Conservation (phyloP, 148 eudicot genomes). For the Rhododendron simsii region DNA sequence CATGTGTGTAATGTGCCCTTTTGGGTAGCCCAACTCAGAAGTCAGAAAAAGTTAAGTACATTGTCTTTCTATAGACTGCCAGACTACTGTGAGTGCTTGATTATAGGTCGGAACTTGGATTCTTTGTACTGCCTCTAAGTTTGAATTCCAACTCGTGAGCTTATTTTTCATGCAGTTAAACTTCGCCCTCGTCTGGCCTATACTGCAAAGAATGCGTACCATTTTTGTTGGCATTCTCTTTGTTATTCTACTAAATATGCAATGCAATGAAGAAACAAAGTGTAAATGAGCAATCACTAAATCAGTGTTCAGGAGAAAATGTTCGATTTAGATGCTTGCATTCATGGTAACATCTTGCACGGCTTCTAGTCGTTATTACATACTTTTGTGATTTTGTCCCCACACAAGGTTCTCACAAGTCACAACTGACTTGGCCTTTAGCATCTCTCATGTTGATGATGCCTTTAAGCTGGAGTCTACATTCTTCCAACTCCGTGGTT, state of each 20-base stretch:
- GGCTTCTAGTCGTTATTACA: not conserved
- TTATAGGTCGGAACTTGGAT: not conserved
- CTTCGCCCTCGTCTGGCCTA: not conserved
- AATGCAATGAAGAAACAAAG: not conserved
- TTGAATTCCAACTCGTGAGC: not conserved
- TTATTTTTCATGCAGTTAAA: not conserved
- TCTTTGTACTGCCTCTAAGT: not conserved
- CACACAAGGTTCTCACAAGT: not conserved
- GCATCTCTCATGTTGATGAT: not conserved
- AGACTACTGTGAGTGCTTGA: not conserved
- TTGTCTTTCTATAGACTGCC: not conserved
- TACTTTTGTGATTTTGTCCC: not conserved
- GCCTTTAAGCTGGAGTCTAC: not conserved
- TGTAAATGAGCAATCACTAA: not conserved
- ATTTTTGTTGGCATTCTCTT: not conserved
- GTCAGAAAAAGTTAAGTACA: not conserved
- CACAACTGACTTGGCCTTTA: not conserved
- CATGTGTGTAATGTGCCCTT: not conserved
- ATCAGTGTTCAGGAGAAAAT: not conserved
- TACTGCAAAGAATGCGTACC: not conserved
- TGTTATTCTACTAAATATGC: not conserved
- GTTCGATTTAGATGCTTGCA: not conserved
- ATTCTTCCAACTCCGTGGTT: not conserved
- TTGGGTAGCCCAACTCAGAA: not conserved
- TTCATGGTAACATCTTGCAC: not conserved